A percentile compares a stretch with the other conserved stretches of the same genome.
phyloP scores from a whole-genome alignment of 306 rosid species.

The Canavalia gladiata region DNA sequence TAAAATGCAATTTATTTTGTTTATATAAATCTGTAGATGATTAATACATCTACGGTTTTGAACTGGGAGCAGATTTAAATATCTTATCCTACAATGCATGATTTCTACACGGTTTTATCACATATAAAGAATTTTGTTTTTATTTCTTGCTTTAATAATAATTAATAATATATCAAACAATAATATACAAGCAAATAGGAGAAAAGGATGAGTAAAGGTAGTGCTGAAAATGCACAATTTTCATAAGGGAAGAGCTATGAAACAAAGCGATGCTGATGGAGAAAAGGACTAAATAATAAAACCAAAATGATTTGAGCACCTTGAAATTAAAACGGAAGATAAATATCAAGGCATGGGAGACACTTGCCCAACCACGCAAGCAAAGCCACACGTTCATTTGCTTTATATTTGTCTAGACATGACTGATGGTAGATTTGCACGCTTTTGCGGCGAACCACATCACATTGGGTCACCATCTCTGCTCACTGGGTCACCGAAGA shows the following conservation, averaged over 20 bases:
- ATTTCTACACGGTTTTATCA: not conserved
- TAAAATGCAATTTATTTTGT: conserved; percentile 9
- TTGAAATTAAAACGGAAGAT: conserved; percentile 29
- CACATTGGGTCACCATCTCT: not conserved
- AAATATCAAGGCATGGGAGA: not conserved
- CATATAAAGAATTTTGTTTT: not conserved
- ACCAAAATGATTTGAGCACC: not conserved
- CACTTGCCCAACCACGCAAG: conserved; percentile 45
- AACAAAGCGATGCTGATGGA: conserved; percentile 11
- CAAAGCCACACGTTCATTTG: conserved; percentile 40
- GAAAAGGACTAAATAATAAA: not conserved
- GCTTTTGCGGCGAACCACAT: conserved; percentile 26
- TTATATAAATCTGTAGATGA: not conserved
- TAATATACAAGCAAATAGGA: not conserved
- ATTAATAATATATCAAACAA: not conserved
- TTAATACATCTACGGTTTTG: conserved; percentile 23
- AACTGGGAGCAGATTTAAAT: not conserved
- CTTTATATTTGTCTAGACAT: not conserved
- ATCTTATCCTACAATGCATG: conserved; percentile 18
- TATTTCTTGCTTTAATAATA: not conserved
- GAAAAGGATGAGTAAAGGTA: conserved; percentile 30
- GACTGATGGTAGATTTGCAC: not conserved
- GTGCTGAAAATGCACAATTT: conserved; percentile 18
- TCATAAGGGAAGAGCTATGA: not conserved
- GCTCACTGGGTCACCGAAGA: not conserved